Base-by-base conservation (phyloP, 2,329 filamentous ascomycete species). In the Venturia carpophila region DNA sequence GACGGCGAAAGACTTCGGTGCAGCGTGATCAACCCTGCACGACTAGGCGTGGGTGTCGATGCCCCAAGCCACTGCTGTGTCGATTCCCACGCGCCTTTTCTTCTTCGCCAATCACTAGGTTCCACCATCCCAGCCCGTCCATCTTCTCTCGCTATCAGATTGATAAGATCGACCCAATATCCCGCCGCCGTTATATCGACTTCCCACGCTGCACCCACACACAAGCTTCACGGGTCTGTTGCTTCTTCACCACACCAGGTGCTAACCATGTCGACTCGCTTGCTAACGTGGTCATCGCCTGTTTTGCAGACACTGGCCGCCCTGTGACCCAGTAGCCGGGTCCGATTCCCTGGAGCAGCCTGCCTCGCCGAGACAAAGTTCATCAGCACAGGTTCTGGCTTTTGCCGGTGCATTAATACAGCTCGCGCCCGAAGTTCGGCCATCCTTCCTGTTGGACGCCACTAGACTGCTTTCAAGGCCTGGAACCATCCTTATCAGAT, bases 401-500 rank as follows among this genome's bases (percentile, higher is more conserved):
- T n/a, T 24, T n/a, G 45, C 21, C 45, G 45, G 3, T 47, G 10
- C 5, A 24, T n/a, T 9, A n/a, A 21, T 4, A 34, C 3, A 34
- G 45, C 45, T 47, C 45, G 21, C 13, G 45, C n/a, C 45, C 45
- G 45, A 47, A 47, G 3, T 47, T 47, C 45, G 45, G 45, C 45
- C 45, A 47, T 47, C 45, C 17, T 24, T 24, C 6, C 6, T 34
- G 30, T 34, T 34, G 30, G 30, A 30, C 24, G 24, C 30, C 27
- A n/a, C 27, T 9, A 58, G 27, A 56, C 15, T 11, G 24, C 11
- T 56, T 56, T 17, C 24, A 5, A 30, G 49, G 24, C 49, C 49
- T 56, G 49, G 13, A 56, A 56, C 10, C 15, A 37, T 13, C 24
- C 24, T 56, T 56, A 56, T 56, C 49, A 58, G 52, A 58, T 58